A percentile compares a stretch with the other conserved stretches of the same genome.
phyloP scores from a whole-genome alignment of 345 rosid genomes.

The Mallotus nudiflorus region DNA sequence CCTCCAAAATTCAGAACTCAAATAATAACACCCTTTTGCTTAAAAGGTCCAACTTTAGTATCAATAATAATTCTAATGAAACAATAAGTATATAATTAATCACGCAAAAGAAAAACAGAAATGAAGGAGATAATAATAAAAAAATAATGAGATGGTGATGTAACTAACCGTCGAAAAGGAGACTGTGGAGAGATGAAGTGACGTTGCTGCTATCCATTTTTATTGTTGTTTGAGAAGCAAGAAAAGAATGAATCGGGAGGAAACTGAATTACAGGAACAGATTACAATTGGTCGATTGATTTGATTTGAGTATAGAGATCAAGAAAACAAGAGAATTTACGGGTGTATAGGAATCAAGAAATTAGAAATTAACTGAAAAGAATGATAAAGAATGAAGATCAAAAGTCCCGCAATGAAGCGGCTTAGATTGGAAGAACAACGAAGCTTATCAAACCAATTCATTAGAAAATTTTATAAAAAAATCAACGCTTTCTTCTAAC shows the following conservation, averaged over 20 bases:
- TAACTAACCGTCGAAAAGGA: slow-evolving; percentile 31
- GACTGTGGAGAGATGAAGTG: slow-evolving; percentile 18
- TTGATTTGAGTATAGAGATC: too few species aligned
- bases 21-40: background rate
- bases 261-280: background rate
- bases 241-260: background rate
- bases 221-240: background rate
- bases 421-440: slow-evolving; percentile 52
- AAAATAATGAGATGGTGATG: too few species aligned
- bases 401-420: slow-evolving; percentile 61
- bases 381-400: slow-evolving; percentile 48
- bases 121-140: background rate
- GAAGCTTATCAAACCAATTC: slow-evolving; percentile 32
- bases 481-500: too few species aligned
- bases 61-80: background rate
- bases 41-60: too few species aligned
- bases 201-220: slow-evolving; percentile 43
- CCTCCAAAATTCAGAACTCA: background rate
- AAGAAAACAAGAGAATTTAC: slow-evolving; percentile 24
- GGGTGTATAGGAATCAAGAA: slow-evolving; percentile 59
- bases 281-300: background rate
- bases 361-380: slow-evolving; percentile 56
- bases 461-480: too few species aligned
- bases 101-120: background rate
- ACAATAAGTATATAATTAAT: too few species aligned